Evolutionary conservation across 495 filamentous ascomycete genomes (phyloP).

Genomic region (Parathielavia appendiculata): DNA sequence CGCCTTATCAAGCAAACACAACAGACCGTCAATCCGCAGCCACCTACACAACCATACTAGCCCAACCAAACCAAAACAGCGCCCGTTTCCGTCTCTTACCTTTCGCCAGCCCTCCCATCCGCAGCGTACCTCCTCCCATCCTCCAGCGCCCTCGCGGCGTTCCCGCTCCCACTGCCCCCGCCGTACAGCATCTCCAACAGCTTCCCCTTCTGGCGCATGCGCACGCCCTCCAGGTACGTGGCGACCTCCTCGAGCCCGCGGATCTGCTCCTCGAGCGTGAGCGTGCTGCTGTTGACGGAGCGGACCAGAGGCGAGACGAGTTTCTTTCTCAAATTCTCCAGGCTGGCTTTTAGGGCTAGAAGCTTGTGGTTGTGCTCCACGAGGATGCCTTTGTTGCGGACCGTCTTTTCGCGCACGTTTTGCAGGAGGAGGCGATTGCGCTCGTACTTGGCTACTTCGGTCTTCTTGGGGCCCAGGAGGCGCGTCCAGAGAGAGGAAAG

Average conservation of each 20-base stretch:
- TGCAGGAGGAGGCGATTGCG: slow-evolving; percentile 71
- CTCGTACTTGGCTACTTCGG: slow-evolving; percentile 76
- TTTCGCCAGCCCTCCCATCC: neutral
- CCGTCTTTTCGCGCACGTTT: slow-evolving; percentile 72
- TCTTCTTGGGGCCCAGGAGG: slow-evolving; percentile 66
- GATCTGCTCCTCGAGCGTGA: slow-evolving; percentile 80
- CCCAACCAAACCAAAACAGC: neutral
- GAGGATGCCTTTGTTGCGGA: slow-evolving; percentile 77
- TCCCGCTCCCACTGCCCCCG: slow-evolving; percentile 22
- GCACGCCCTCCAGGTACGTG: slow-evolving; percentile 62
- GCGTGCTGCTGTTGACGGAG: slow-evolving; percentile 57
- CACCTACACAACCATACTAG: neutral
- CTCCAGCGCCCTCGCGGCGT: neutral
- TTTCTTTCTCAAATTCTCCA: slow-evolving; percentile 71
- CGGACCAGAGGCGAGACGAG: slow-evolving; percentile 77
- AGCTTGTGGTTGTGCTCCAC: slow-evolving; percentile 79
- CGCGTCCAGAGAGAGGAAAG: slow-evolving; percentile 81
- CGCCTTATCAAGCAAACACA: neutral
- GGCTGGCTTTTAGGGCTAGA: slow-evolving; percentile 68
- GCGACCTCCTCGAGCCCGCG: slow-evolving; percentile 72
- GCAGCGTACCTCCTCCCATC: slow-evolving; percentile 13
- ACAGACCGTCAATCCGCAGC: neutral
- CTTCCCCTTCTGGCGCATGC: slow-evolving; percentile 75
- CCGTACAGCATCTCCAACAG: slow-evolving; percentile 77
- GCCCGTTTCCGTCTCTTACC: neutral